These are phyloP conservation scores for Gossypium anomalum DNA, from an alignment of 345 rosid species.

Conservation along the genomic window DNA sequence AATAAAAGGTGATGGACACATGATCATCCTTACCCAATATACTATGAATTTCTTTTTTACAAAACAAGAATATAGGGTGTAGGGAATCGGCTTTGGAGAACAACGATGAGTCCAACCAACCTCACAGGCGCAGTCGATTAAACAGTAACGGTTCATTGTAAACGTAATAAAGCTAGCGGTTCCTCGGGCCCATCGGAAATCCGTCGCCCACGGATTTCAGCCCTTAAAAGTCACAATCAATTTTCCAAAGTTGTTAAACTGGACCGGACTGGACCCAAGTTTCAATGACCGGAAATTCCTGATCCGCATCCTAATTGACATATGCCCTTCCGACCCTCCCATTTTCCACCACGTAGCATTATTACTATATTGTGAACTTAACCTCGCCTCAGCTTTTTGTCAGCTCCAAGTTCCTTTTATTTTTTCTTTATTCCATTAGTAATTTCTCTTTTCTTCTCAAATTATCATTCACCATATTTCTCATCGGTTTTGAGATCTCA, in stretches of 20 bases:
- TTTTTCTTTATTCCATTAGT: background rate
- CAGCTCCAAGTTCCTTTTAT: background rate
- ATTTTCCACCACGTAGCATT: background rate
- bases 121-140: background rate
- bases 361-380: background rate
- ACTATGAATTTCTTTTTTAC: too few relatives aligned
- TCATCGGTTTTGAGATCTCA: background rate
- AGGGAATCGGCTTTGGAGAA: background rate
- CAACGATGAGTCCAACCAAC: background rate
- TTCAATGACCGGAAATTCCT: conserved; percentile 9
- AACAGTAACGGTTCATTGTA: background rate
- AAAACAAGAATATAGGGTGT: background rate
- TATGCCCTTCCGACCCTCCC: background rate
- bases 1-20: too few relatives aligned
- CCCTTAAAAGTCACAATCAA: conserved; percentile 9
- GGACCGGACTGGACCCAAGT: background rate
- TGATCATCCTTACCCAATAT: too few relatives aligned
- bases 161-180: background rate
- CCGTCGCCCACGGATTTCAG: background rate
- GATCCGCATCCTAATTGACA: background rate
- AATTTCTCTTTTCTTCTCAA: background rate
- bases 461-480: background rate
- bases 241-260: background rate
- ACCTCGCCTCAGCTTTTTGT: background rate
- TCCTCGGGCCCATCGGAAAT: conserved; percentile 9